These are phyloP conservation scores for Colletotrichum tropicale DNA, from an alignment of 2,329 filamentous ascomycete genomes.

Conservation along the genomic window DNA sequence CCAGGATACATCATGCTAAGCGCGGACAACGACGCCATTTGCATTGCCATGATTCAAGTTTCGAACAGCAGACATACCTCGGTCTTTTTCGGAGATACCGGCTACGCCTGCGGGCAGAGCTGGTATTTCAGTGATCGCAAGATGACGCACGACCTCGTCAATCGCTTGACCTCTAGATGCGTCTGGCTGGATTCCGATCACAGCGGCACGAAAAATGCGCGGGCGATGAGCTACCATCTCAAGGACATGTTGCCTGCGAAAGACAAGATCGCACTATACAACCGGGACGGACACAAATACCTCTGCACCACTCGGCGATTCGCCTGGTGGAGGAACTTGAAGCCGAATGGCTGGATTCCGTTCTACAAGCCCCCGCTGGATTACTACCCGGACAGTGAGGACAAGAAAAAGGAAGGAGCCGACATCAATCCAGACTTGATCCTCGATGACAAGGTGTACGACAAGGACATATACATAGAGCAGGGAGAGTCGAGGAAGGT, in stretches of 20 bases:
- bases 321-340: slow-evolving; percentile 21
- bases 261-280: slow-evolving; percentile 20
- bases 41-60: slow-evolving; percentile 23
- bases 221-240: slow-evolving; percentile 25
- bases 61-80: slow-evolving; percentile 14
- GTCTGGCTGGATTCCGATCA: not conserved
- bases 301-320: slow-evolving; percentile 26
- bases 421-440: slow-evolving; percentile 20
- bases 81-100: slow-evolving; percentile 24
- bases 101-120: slow-evolving; percentile 22
- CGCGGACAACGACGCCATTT: slow-evolving; percentile 26
- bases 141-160: slow-evolving; percentile 9
- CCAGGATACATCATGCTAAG: slow-evolving; percentile 24
- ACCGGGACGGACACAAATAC: slow-evolving; percentile 4
- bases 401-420: not conserved
- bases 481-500: not conserved
- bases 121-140: slow-evolving; percentile 25
- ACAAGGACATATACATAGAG: slow-evolving; percentile 13
- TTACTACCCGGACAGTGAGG: slow-evolving; percentile 22
- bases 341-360: slow-evolving; percentile 24
- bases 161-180: slow-evolving; percentile 21
- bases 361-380: slow-evolving; percentile 29
- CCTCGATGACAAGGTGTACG: slow-evolving; percentile 16
- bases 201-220: slow-evolving; percentile 10
- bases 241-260: slow-evolving; percentile 19